Evolutionary conservation across 2,329 filamentous ascomycete species (phyloP), one percentile per base, ranked within the genome.

Genomic region (Aureobasidium uvarum): DNA sequence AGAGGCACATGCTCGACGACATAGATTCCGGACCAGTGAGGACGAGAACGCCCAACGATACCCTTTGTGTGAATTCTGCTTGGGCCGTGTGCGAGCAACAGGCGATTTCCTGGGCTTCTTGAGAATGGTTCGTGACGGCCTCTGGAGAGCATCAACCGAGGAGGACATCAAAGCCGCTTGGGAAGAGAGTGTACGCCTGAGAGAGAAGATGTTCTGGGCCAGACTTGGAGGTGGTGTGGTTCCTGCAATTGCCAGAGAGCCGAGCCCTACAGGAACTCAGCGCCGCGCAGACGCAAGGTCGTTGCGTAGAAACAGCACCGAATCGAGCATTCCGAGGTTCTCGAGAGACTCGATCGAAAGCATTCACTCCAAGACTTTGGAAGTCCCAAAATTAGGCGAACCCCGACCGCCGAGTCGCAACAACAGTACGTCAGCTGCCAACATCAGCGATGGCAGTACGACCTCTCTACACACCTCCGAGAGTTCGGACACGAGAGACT

Each of bases 181-280:
- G 95, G 94, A 98, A 74, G 95, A 99, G 79, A 92, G 92, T 66
- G 90, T 97, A 13, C 86, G 89, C 36, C 78, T 98, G 55, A 84
- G 95, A 59, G 95, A 99, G 76, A 88, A 94, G 71, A 96, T 99
- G 90, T 99, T 99, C 75, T 99, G 95, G 95, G 87, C 91, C 59
- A 86, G 95, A 64, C 86, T 99, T 62, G 94, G 94, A 31, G 95
- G 93, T 33, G 95, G 95, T 16, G 92, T 99, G 2, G 80, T 98
- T 14, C 95, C 94, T 16, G 45, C 39, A 18, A 51, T 23, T 48
- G 45, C 46, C 25, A 28, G 64, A 28, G 38, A 36, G 7, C 50
- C 52, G 10, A 65, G 63, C 20, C 63, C 63, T 14, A 43, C 43
- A 33, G 54, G 43, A 25, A 58, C 43, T 20, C 52, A 51, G 18